Conservation (phyloP, 108 stramenopile species). For the Cylindrotheca fusiformis region DNA sequence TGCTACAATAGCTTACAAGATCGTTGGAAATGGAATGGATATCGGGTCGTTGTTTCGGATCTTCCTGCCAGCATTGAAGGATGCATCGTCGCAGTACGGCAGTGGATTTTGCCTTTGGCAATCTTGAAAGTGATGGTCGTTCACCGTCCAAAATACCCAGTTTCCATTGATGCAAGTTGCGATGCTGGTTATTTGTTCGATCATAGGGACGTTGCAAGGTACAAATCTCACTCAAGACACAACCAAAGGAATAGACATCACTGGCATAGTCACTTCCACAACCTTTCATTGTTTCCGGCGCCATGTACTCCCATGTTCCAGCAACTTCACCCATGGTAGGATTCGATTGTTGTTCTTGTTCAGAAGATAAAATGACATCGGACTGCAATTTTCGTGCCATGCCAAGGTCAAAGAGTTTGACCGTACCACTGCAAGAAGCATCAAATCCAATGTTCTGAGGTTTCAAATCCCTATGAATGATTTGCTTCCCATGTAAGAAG, state of each 20-base stretch:
- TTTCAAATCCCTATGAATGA: constrained; percentile 59
- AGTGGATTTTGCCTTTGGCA: no score
- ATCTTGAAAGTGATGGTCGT: constrained; percentile 21
- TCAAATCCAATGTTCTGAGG: constrained; percentile 63
- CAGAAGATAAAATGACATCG: not conserved
- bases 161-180: no score
- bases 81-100: constrained; percentile 39
- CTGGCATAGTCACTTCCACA: constrained; percentile 32
- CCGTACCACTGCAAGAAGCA: constrained; percentile 13
- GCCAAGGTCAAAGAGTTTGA: constrained; percentile 63
- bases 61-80: constrained; percentile 38
- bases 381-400: constrained; percentile 40
- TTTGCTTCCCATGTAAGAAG: constrained; percentile 41
- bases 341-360: not conserved
- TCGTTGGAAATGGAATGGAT: no score
- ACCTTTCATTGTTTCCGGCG: constrained; percentile 50
- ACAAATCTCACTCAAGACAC: constrained; percentile 50
- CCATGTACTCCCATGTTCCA: constrained; percentile 62
- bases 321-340: constrained; percentile 30
- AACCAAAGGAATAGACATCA: constrained; percentile 58
- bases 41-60: constrained; percentile 38
- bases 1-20: no score
- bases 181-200: constrained; percentile 22
- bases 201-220: constrained; percentile 44
- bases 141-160: no score